phyloP scores from a whole-genome alignment of 225 moss, liverwort and hornwort genomes.

The Bryoerythrophyllum caledonicum region DNA sequence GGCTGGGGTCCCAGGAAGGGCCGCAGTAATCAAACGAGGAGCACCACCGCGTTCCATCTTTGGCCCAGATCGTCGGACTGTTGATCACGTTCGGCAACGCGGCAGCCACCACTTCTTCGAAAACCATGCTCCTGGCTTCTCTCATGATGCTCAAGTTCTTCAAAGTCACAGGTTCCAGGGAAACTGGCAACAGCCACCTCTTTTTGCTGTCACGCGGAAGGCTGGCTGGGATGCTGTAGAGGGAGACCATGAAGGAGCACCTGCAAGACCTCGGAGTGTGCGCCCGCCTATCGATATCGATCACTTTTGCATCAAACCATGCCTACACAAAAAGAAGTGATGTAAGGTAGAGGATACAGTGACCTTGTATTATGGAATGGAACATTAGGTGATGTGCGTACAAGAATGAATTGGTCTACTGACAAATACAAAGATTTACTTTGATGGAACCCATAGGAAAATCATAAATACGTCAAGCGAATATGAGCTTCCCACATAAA shows the following conservation, averaged over 20 bases:
- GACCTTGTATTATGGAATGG: too few relatives aligned
- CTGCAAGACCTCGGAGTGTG: slow-evolving; percentile 40
- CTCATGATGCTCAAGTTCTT: slow-evolving; percentile 51
- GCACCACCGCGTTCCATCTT: slow-evolving; percentile 47
- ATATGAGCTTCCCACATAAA: too few relatives aligned
- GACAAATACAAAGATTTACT: too few relatives aligned
- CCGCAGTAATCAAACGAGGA: slow-evolving; percentile 33
- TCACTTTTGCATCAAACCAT: slow-evolving; percentile 59
- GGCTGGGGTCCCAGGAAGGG: slow-evolving; percentile 31
- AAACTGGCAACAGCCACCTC: slow-evolving; percentile 30
- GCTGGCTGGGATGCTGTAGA: slow-evolving; percentile 38
- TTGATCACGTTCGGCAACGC: slow-evolving; percentile 36
- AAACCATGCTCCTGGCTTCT: slow-evolving; percentile 32
- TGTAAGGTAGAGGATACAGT: too few relatives aligned
- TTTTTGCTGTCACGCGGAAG: slow-evolving; percentile 30
- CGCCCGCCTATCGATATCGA: slow-evolving; percentile 24
- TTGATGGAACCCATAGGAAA: too few relatives aligned
- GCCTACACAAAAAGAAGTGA: slow-evolving; percentile 32
- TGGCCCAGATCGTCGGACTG: slow-evolving; percentile 34
- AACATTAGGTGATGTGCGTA: too few relatives aligned
- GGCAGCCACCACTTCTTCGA: slow-evolving; percentile 36
- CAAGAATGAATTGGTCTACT: too few relatives aligned
- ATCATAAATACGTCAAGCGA: too few relatives aligned
- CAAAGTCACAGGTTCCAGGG: slow-evolving; percentile 3
- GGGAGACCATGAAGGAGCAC: slow-evolving; percentile 43